Percentiles rank a stretch among this genome's conserved stretches.
Evolutionary conservation across 345 rosid species (phyloP).

Genomic region (Erodium maritimum): DNA sequence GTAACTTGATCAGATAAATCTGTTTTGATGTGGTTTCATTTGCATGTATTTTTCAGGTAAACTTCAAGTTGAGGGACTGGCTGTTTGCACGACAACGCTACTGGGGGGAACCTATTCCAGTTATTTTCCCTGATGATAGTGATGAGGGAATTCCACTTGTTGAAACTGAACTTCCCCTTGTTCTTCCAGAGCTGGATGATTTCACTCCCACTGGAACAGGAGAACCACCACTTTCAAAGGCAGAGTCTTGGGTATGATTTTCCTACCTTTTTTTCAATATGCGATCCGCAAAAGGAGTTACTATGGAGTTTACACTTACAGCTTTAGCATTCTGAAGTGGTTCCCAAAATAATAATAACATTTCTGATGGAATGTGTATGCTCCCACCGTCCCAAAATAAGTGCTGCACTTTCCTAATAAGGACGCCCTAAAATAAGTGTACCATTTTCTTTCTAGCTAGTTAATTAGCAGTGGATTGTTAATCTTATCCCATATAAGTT

Average conservation of each 20-base stretch:
- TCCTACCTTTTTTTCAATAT: neutral
- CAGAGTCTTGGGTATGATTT: slow-evolving; percentile 59
- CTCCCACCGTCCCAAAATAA: no score
- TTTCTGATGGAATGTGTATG: no score
- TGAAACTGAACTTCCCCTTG: slow-evolving; percentile 75
- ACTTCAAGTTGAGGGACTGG: slow-evolving; percentile 94
- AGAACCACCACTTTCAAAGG: slow-evolving; percentile 85
- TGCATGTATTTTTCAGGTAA: slow-evolving; percentile 38
- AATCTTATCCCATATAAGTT: no score
- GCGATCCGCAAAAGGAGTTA: neutral
- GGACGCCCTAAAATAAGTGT: no score
- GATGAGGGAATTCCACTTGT: slow-evolving; percentile 55
- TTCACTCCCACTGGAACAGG: slow-evolving; percentile 91
- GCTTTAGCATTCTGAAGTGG: no score
- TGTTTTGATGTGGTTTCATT: neutral
- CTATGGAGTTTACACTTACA: neutral
- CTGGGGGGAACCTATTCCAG: slow-evolving; percentile 98
- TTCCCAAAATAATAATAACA: no score
- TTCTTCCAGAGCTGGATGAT: slow-evolving; percentile 79
- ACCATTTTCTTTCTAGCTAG: no score
- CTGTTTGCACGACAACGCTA: slow-evolving; percentile 96
- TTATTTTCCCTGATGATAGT: slow-evolving; percentile 53
- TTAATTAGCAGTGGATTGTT: no score
- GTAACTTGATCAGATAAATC: neutral
- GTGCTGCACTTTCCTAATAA: no score